Percentiles rank a stretch among this genome's conserved stretches.
phyloP scores from a whole-genome alignment of 2,329 filamentous ascomycete genomes.

The Hypomyces rosellus region DNA sequence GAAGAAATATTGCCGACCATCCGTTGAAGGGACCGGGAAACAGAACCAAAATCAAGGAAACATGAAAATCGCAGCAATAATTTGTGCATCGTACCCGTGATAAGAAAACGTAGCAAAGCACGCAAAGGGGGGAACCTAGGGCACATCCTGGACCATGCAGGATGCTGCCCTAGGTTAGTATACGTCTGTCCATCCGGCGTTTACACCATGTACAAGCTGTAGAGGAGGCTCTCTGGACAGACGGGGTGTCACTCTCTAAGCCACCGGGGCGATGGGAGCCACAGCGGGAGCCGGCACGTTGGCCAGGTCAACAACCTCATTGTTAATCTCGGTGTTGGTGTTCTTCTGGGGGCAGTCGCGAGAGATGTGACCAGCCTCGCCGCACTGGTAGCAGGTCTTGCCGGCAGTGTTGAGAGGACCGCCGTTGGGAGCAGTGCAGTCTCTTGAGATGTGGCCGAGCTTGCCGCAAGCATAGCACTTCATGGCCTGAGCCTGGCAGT shows the following conservation, averaged over 20 bases:
- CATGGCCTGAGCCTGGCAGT: constrained; percentile 97
- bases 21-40: constrained; percentile 20
- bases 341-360: constrained; percentile 82
- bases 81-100: constrained; percentile 4
- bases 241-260: constrained; percentile 20
- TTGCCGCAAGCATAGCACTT: constrained; percentile 98
- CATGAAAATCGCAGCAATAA: constrained; percentile 4
- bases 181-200: constrained; percentile 7
- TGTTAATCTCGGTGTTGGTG: constrained; percentile 42
- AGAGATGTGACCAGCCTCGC: constrained; percentile 92
- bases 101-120: constrained; percentile 1
- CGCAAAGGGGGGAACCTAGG: not conserved
- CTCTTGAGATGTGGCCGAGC: constrained; percentile 84
- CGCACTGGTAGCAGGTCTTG: constrained; percentile 98
- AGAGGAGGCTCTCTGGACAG: constrained; percentile 7
- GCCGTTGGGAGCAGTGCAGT: constrained; percentile 95
- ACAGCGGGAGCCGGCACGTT: constrained; percentile 39
- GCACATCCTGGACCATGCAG: not conserved
- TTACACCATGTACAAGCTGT: not conserved
- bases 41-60: constrained; percentile 23
- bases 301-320: constrained; percentile 39
- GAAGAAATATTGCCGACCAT: constrained; percentile 20
- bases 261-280: constrained; percentile 38
- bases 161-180: constrained; percentile 1
- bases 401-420: constrained; percentile 91